Evolutionary conservation across 352 stramenopile species (phyloP), one percentile per base, ranked within the genome.

Genomic region (Pythium rishiriense): DNA sequence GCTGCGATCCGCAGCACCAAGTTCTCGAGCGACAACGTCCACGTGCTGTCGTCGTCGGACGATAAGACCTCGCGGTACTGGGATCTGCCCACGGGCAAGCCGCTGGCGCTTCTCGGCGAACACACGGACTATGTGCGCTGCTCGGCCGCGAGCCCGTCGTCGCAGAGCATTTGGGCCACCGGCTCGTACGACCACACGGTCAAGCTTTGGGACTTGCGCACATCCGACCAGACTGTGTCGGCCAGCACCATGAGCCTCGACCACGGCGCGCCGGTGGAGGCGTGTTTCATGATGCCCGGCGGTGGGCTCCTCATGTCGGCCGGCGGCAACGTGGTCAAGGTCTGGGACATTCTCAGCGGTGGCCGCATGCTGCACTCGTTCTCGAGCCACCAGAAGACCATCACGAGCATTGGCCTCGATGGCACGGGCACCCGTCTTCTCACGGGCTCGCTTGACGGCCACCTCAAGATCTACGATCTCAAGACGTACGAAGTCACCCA

Each of bases 401-500:
- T 98, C 67, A 98, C 93, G 25, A 94, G 79, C 62, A 76, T 98
- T 49, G 77, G 79, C 9, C 64, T 97, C 7, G 92, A 98, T 59
- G 91, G 88, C 48, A 96, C 80, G 19, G 80, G 84, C 19, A 90
- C 82, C n/a, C 84, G 92, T 26, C 71, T 98, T n/a, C 70, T 98
- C 53, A 92, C 88, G 24, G 83, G 87, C 46, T 94, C 88, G 26
- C 78, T 97, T 9, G 94, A 98, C 61, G 91, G 93, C 26, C 89
- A 97, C 66, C 65, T 98, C 29, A 98, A 98, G 75, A 94, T 98
- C 51, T 97, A 97, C 73, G 87, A 97, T 71, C 55, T 97, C 33
- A 87, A 94, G 70, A 97, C 88, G 52, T 97, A 97, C 71, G 83
- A 98, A 54, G 85, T 98, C 41, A 78, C 83, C 15, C 82, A 97